These are phyloP conservation scores for Eutrema salsugineum DNA, from an alignment of 441 rosid species.

Conservation along the genomic window DNA sequence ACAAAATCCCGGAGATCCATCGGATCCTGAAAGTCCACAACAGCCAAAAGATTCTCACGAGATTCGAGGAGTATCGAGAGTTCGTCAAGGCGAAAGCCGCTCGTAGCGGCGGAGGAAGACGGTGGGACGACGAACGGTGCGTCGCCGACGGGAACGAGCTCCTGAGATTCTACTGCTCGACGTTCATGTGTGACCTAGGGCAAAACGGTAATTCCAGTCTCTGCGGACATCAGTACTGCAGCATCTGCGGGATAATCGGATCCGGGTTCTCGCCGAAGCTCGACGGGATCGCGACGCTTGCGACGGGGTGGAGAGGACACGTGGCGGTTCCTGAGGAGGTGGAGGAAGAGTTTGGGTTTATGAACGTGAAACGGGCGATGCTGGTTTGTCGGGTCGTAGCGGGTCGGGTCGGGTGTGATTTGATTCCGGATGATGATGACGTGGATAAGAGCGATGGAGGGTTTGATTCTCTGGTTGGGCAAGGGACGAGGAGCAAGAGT, in stretches of 20 bases:
- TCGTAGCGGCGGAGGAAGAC: slow-evolving; percentile 32
- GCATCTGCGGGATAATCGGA: slow-evolving; percentile 76
- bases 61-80: slow-evolving; percentile 92
- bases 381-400: slow-evolving; percentile 87
- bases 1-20: slow-evolving; percentile 46
- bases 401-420: slow-evolving; percentile 77
- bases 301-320: slow-evolving; percentile 89
- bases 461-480: slow-evolving; percentile 68
- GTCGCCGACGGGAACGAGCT: slow-evolving; percentile 96
- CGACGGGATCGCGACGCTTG: slow-evolving; percentile 80
- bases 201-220: slow-evolving; percentile 45
- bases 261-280: slow-evolving; percentile 84
- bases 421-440: slow-evolving; percentile 38
- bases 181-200: slow-evolving; percentile 80
- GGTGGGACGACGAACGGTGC: slow-evolving; percentile 70
- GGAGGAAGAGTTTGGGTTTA: slow-evolving; percentile 83
- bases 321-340: slow-evolving; percentile 73
- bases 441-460: slow-evolving; percentile 59
- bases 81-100: slow-evolving; percentile 69
- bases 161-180: slow-evolving; percentile 77
- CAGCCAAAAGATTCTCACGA: slow-evolving; percentile 59
- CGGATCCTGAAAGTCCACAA: slow-evolving; percentile 85
- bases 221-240: slow-evolving; percentile 78
- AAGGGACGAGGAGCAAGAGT: slow-evolving; percentile 42
- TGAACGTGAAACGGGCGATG: slow-evolving; percentile 92